These are phyloP conservation scores for Mycosphaerelloides madeirae DNA, from an alignment of 2,329 filamentous ascomycete genomes.

Conservation along the genomic window DNA sequence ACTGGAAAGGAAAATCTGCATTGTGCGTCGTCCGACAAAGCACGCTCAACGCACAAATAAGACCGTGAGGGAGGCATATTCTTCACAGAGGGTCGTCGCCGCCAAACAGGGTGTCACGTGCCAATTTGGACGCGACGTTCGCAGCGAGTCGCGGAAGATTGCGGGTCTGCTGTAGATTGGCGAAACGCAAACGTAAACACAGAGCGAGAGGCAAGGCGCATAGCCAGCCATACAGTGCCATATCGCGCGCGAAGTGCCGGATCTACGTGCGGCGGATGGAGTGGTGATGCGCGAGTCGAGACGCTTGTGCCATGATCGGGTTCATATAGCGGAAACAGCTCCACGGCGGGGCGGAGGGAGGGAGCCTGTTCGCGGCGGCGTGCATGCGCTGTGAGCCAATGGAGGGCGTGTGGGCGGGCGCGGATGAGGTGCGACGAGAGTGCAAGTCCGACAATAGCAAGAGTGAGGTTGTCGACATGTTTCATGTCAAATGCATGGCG, in stretches of 20 bases:
- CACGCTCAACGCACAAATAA: slow-evolving; percentile 3
- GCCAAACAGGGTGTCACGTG: slow-evolving; percentile 8
- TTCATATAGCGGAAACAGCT: slow-evolving; percentile 11
- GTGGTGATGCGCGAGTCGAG: slow-evolving; percentile 15
- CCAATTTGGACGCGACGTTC: slow-evolving; percentile 3
- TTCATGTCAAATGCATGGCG: too few species aligned
- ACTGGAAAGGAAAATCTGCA: slow-evolving; percentile 11
- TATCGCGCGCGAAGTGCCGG: slow-evolving; percentile 2
- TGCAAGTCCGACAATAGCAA: slow-evolving; percentile 17
- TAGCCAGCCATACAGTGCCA: slow-evolving; percentile 10
- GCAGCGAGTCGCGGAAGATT: slow-evolving; percentile 10
- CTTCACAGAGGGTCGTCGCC: background rate
- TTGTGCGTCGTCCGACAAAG: slow-evolving; percentile 10
- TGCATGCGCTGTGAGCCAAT: slow-evolving; percentile 12
- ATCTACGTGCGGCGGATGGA: slow-evolving; percentile 4
- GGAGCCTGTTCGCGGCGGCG: slow-evolving; percentile 3
- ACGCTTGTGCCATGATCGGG: slow-evolving; percentile 17
- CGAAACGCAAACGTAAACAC: slow-evolving; percentile 10
- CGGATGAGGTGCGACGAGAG: slow-evolving; percentile 12
- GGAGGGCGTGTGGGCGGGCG: slow-evolving; percentile 11
- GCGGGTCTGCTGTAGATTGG: slow-evolving; percentile 11
- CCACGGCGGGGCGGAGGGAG: slow-evolving; percentile 5
- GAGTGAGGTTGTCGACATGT: too few species aligned
- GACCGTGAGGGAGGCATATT: background rate
- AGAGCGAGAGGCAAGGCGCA: slow-evolving; percentile 10